Evolutionary conservation across 306 rosid genomes (phyloP).

Genomic region (Sphenostylis stenocarpa): DNA sequence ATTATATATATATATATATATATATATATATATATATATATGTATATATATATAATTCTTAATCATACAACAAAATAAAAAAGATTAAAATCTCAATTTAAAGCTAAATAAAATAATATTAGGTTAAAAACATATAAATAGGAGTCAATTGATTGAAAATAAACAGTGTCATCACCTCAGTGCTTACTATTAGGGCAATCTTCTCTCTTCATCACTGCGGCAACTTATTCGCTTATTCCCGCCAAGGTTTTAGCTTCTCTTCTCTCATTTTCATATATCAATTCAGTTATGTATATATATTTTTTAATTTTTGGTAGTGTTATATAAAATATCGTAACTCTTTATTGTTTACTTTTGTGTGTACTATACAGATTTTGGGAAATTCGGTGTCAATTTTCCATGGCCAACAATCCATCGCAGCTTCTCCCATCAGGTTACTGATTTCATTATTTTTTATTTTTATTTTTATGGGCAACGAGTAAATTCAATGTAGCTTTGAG

Average conservation of each 20-base stretch:
- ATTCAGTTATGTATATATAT: too few species aligned
- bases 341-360: not conserved
- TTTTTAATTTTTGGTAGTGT: not conserved
- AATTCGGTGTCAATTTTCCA: conserved; percentile 27
- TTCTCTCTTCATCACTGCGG: not conserved
- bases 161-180: not conserved
- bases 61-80: too few species aligned
- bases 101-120: not conserved
- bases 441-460: not conserved
- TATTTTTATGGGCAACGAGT: not conserved
- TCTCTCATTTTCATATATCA: not conserved
- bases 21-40: too few species aligned
- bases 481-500: not conserved
- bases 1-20: too few species aligned
- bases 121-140: not conserved
- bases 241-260: not conserved
- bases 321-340: not conserved
- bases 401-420: conserved; percentile 96
- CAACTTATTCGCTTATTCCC: not conserved
- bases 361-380: conserved; percentile 20
- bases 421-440: conserved; percentile 78
- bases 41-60: too few species aligned
- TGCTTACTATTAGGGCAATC: not conserved
- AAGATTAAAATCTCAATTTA: too few species aligned
- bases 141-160: not conserved